Percentiles rank a stretch among this genome's conserved stretches.
phyloP scores from a whole-genome alignment of 2,329 filamentous ascomycete species.

The Penicillium griseofulvum region DNA sequence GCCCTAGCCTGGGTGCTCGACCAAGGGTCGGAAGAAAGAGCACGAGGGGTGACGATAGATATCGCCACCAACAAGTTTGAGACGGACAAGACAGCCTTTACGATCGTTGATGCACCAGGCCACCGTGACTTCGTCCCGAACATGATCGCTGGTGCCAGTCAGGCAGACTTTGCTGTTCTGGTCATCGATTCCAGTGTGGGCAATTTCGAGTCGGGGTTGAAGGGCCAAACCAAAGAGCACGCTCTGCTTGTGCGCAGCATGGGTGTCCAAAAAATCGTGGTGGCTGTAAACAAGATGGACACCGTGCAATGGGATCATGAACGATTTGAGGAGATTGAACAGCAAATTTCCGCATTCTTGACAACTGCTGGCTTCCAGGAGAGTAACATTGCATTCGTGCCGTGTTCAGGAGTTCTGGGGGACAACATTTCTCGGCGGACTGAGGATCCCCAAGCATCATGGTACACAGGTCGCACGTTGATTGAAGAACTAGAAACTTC shows the following conservation, averaged over 20 bases:
- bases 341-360: conserved; percentile 81
- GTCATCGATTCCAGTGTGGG: conserved; percentile 90
- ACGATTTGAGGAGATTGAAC: conserved; percentile 79
- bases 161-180: conserved; percentile 91
- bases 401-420: conserved; percentile 83
- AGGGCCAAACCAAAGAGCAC: conserved; percentile 92
- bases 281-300: conserved; percentile 95
- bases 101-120: conserved; percentile 91
- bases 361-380: conserved; percentile 75
- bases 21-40: conserved; percentile 83
- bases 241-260: conserved; percentile 85
- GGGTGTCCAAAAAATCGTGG: conserved; percentile 81
- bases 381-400: conserved; percentile 81
- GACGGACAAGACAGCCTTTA: conserved; percentile 81
- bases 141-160: conserved; percentile 96
- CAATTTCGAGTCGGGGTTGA: conserved; percentile 89
- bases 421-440: conserved; percentile 69
- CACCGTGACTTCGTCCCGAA: conserved; percentile 97
- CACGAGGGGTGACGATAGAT: conserved; percentile 90
- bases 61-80: conserved; percentile 94
- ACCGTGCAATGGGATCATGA: conserved; percentile 77
- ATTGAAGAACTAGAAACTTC: conserved; percentile 83
- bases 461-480: conserved; percentile 79
- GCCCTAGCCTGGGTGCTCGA: conserved; percentile 97
- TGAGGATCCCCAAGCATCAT: conserved; percentile 56